A percentile compares a stretch with the other conserved stretches of the same genome.
Conservation (phyloP, 805 yeast genomes). For the Schizosaccharomyces osmophilus region DNA sequence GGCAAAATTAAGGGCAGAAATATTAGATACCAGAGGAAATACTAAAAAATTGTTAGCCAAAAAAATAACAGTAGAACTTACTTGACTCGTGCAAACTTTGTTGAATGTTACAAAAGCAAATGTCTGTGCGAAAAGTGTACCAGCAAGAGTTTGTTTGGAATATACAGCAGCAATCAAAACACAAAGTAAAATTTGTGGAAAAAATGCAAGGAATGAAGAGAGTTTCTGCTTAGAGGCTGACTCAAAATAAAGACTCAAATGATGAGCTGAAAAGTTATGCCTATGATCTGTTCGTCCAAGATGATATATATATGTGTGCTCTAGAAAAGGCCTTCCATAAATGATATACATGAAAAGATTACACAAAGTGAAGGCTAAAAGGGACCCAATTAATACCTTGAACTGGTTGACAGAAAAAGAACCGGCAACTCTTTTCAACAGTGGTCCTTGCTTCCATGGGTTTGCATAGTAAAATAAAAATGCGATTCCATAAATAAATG, state of each 20-base stretch:
- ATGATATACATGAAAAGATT: constrained; percentile 34
- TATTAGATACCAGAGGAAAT: constrained; percentile 82
- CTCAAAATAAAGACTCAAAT: constrained; percentile 30
- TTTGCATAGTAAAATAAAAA: constrained; percentile 20
- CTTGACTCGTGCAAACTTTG: constrained; percentile 72
- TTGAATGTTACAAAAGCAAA: constrained; percentile 54
- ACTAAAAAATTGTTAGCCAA: constrained; percentile 14
- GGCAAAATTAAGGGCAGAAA: constrained; percentile 53
- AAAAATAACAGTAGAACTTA: background rate
- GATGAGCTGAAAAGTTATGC: constrained; percentile 80
- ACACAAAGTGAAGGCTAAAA: constrained; percentile 20
- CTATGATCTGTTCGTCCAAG: constrained; percentile 69
- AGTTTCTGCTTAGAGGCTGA: constrained; percentile 6
- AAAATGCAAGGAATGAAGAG: constrained; percentile 40
- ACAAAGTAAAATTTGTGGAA: constrained; percentile 54
- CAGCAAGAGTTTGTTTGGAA: constrained; percentile 20
- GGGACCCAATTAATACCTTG: background rate
- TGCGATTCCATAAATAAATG: constrained; percentile 66
- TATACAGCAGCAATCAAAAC: constrained; percentile 32
- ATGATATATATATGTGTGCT: constrained; percentile 66
- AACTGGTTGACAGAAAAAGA: background rate
- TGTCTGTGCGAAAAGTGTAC: constrained; percentile 50
- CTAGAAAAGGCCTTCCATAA: constrained; percentile 27
- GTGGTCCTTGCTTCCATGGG: background rate
- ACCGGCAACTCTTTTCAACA: background rate